A percentile compares a stretch with the other conserved stretches of the same genome.
phyloP scores from a whole-genome alignment of 2,329 filamentous ascomycete genomes.

The Cladobotryum mycophilum region DNA sequence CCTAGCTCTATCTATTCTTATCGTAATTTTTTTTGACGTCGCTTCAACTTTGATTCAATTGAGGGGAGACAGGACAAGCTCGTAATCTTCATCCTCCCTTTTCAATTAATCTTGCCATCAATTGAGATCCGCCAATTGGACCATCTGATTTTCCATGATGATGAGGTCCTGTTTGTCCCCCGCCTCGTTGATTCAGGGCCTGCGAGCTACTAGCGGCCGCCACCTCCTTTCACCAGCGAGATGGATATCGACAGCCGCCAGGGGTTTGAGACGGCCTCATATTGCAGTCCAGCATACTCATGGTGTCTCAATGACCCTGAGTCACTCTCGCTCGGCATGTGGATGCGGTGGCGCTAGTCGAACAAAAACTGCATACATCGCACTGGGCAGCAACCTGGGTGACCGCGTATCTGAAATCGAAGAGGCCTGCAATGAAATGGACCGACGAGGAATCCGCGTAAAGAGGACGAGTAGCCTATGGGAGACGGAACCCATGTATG shows the following conservation, averaged over 20 bases:
- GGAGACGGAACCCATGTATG: slow-evolving; percentile 97
- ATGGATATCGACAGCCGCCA: background rate
- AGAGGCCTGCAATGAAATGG: slow-evolving; percentile 72
- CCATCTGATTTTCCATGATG: background rate
- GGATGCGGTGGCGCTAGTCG: slow-evolving; percentile 28
- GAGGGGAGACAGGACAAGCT: no score
- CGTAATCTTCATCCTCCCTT: no score
- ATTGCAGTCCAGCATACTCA: background rate
- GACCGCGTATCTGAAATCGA: slow-evolving; percentile 83
- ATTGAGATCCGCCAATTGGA: background rate
- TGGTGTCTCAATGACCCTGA: slow-evolving; percentile 1
- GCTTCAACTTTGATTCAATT: no score
- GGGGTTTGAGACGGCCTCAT: background rate
- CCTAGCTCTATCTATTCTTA: background rate
- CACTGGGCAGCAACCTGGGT: slow-evolving; percentile 87
- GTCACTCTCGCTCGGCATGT: slow-evolving; percentile 24
- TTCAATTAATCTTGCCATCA: no score
- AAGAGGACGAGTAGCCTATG: slow-evolving; percentile 80
- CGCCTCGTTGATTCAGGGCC: background rate
- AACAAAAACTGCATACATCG: slow-evolving; percentile 63
- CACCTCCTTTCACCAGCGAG: background rate
- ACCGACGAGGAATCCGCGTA: slow-evolving; percentile 63
- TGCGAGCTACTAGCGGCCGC: background rate
- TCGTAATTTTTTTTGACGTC: background rate
- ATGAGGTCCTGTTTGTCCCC: slow-evolving; percentile 3